phyloP scores from a whole-genome alignment of 1,284 basidiomycete species.

The Thelephora terrestris region DNA sequence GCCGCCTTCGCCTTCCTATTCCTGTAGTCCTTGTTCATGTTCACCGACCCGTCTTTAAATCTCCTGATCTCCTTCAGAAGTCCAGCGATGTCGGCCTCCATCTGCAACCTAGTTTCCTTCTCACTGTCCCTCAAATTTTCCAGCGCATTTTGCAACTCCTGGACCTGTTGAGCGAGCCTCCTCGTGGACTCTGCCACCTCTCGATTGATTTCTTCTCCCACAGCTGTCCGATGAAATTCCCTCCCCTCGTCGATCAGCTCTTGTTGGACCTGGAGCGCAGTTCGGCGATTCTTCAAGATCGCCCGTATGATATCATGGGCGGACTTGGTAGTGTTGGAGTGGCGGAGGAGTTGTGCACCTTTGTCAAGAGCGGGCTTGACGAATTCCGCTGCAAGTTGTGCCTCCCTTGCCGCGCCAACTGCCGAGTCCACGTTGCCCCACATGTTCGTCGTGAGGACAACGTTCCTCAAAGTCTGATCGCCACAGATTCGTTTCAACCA shows the following conservation, averaged over 20 bases:
- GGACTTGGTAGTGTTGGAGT: slow-evolving; percentile 1
- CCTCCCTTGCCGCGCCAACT: slow-evolving; percentile 5
- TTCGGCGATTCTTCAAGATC: not conserved
- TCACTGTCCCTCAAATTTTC: slow-evolving; percentile 4
- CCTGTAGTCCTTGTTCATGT: no score
- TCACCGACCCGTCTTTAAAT: no score
- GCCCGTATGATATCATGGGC: not conserved
- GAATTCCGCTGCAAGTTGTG: slow-evolving; percentile 4
- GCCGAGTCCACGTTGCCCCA: slow-evolving; percentile 23
- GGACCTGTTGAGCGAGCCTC: no score
- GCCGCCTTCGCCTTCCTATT: no score
- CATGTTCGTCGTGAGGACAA: slow-evolving; percentile 41
- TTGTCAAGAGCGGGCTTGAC: slow-evolving; percentile 4
- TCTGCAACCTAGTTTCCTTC: slow-evolving; percentile 18
- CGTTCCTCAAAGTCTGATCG: slow-evolving; percentile 33
- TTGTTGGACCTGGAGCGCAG: slow-evolving; percentile 10
- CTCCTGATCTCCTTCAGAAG: slow-evolving; percentile 33
- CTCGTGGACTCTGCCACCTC: not conserved
- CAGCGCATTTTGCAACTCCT: no score
- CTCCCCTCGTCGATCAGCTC: slow-evolving; percentile 13
- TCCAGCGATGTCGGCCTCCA: slow-evolving; percentile 32
- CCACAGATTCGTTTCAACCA: slow-evolving; percentile 42
- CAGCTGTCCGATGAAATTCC: slow-evolving; percentile 7
- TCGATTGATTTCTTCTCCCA: slow-evolving; percentile 7
- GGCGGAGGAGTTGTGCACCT: slow-evolving; percentile 3